These are phyloP conservation scores for Leccinum imitatum DNA, from an alignment of 768 basidiomycete genomes.

Conservation along the genomic window DNA sequence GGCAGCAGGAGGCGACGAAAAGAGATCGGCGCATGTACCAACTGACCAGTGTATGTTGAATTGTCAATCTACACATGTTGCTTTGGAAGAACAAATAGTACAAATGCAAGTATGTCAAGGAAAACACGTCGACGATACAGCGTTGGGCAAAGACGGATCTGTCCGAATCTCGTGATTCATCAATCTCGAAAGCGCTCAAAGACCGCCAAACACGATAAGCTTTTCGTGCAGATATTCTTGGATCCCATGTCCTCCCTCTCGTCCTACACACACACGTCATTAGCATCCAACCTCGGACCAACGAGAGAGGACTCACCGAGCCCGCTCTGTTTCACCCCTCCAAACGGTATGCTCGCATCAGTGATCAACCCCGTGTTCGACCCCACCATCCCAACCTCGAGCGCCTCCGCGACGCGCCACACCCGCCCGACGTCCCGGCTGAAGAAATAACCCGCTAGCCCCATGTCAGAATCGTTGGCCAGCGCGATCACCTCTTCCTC, in stretches of 20 bases:
- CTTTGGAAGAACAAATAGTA: background rate
- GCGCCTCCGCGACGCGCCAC: conserved; percentile 91
- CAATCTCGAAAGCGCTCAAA: conserved; percentile 32
- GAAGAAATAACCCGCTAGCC: conserved; percentile 95
- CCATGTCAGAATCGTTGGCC: conserved; percentile 82
- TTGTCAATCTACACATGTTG: background rate
- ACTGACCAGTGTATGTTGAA: background rate
- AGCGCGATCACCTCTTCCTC: conserved; percentile 89
- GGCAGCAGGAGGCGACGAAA: background rate
- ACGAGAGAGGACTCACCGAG: conserved; percentile 39
- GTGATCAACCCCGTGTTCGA: conserved; percentile 80
- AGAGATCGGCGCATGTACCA: background rate
- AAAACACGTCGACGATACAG: background rate
- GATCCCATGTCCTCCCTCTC: conserved; percentile 89
- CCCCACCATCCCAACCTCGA: conserved; percentile 94
- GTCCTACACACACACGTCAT: conserved; percentile 42
- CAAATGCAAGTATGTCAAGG: background rate
- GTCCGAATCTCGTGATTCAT: background rate
- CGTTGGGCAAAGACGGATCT: background rate
- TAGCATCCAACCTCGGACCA: background rate
- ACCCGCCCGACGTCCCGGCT: conserved; percentile 81
- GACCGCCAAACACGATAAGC: conserved; percentile 76
- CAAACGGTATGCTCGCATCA: conserved; percentile 81
- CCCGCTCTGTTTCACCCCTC: conserved; percentile 90
- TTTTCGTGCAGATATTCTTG: conserved; percentile 86